Conservation (phyloP, 2,329 filamentous ascomycete genomes). For the Fusarium penzigii region DNA sequence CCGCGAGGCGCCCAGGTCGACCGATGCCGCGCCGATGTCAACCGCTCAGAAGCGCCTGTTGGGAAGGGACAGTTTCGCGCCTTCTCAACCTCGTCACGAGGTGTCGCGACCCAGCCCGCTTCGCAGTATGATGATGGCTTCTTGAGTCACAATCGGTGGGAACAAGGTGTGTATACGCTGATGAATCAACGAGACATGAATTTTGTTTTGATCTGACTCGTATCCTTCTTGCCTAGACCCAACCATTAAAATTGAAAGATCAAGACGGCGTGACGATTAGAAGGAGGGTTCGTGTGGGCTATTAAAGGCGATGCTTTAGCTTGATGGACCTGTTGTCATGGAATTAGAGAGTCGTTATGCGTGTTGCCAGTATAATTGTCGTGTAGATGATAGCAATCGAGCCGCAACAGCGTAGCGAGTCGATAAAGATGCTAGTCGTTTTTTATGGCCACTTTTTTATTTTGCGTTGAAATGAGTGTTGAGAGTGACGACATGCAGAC, state of each 20-base stretch:
- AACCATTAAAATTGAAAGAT: slow-evolving; percentile 29
- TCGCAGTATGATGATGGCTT: slow-evolving; percentile 66
- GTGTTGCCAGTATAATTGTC: slow-evolving; percentile 21
- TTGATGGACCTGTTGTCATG: slow-evolving; percentile 25
- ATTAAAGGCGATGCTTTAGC: slow-evolving; percentile 14
- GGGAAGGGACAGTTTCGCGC: slow-evolving; percentile 48
- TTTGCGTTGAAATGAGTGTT: slow-evolving; percentile 5
- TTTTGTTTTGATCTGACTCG: slow-evolving; percentile 18
- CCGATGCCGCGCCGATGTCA: slow-evolving; percentile 47
- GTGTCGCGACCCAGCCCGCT: slow-evolving; percentile 66
- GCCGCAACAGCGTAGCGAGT: slow-evolving; percentile 25
- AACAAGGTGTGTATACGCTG: slow-evolving; percentile 30
- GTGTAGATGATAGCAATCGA: slow-evolving; percentile 12
- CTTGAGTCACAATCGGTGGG: slow-evolving; percentile 48
- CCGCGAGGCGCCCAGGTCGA: slow-evolving; percentile 42
- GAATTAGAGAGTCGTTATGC: slow-evolving; percentile 24
- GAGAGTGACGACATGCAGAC: neutral
- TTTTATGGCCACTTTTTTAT: slow-evolving; percentile 12
- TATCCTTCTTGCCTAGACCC: slow-evolving; percentile 19
- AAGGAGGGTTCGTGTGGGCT: slow-evolving; percentile 23
- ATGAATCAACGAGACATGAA: slow-evolving; percentile 12
- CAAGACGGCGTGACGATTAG: slow-evolving; percentile 25
- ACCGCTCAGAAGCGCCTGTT: slow-evolving; percentile 48
- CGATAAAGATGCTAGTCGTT: slow-evolving; percentile 31
- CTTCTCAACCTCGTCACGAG: slow-evolving; percentile 46